Conservation (phyloP, 352 stramenopile species). For the Pythium insidiosum region DNA sequence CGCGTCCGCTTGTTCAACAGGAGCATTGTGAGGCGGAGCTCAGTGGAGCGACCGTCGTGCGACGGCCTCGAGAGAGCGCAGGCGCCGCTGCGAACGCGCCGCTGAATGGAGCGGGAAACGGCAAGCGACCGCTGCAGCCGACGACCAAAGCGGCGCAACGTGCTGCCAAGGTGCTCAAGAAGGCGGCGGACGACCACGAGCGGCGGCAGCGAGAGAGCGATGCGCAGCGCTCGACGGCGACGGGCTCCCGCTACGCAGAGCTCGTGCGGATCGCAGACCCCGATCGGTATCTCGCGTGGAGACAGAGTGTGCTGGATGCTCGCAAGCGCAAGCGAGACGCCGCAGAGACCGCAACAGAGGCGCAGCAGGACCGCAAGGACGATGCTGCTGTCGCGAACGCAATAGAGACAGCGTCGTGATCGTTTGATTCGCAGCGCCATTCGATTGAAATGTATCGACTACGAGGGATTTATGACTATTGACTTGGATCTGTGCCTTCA, state of each 20-base stretch:
- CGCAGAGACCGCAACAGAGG: too few relatives aligned
- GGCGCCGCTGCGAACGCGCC: not conserved
- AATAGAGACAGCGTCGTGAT: too few relatives aligned
- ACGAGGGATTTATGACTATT: too few relatives aligned
- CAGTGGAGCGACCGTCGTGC: too few relatives aligned
- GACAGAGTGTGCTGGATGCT: conserved; percentile 3
- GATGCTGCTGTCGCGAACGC: too few relatives aligned
- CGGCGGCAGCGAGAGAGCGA: not conserved
- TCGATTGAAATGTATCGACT: too few relatives aligned
- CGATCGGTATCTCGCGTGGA: conserved; percentile 13
- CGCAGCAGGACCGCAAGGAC: too few relatives aligned
- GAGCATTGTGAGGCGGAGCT: not conserved
- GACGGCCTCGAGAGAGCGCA: not conserved
- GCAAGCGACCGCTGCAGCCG: not conserved
- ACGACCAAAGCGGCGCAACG: conserved; percentile 17
- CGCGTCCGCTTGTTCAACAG: not conserved
- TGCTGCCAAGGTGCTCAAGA: conserved; percentile 6
- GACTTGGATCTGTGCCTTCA: too few relatives aligned
- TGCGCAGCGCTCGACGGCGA: not conserved
- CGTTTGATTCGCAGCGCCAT: too few relatives aligned
- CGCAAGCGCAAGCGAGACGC: too few relatives aligned
- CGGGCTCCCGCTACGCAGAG: too few relatives aligned
- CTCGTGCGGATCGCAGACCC: not conserved
- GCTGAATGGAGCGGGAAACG: not conserved
- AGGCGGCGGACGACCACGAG: conserved; percentile 1